Evolutionary conservation across 768 basidiomycete genomes (phyloP).

Genomic region (Leccinum subtestaceum): DNA sequence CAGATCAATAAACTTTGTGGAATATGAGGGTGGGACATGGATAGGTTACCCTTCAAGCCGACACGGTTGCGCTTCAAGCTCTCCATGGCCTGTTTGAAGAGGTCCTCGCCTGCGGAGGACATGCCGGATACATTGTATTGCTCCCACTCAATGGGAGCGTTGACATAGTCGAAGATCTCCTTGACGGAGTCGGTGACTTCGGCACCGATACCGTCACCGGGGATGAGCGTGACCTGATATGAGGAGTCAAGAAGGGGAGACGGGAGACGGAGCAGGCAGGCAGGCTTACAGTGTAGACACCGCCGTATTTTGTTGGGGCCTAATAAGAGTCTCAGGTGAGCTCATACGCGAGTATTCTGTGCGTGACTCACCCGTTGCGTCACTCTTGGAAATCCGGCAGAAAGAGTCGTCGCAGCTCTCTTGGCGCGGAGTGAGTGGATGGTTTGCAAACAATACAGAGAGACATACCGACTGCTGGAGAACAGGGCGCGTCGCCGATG

Average conservation of each 20-base stretch:
- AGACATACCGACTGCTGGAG: slow-evolving; percentile 50
- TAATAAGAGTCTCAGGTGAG: slow-evolving; percentile 38
- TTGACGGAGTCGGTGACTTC: slow-evolving; percentile 99
- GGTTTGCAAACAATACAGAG: not conserved
- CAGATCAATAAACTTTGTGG: slow-evolving; percentile 3
- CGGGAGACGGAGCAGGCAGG: not conserved
- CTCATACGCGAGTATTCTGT: not conserved
- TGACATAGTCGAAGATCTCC: slow-evolving; percentile 96
- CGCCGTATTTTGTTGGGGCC: slow-evolving; percentile 88
- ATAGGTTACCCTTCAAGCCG: slow-evolving; percentile 84
- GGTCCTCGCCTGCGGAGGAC: slow-evolving; percentile 88
- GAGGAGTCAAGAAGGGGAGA: slow-evolving; percentile 20
- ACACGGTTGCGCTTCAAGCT: slow-evolving; percentile 96
- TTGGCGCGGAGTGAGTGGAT: slow-evolving; percentile 26
- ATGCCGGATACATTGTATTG: slow-evolving; percentile 97
- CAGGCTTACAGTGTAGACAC: slow-evolving; percentile 77
- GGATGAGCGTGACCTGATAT: slow-evolving; percentile 87
- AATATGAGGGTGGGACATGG: slow-evolving; percentile 1
- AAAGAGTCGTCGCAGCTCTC: slow-evolving; percentile 73
- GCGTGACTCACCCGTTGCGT: slow-evolving; percentile 57
- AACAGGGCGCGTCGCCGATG: slow-evolving; percentile 53
- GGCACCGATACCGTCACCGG: slow-evolving; percentile 95
- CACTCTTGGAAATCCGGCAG: slow-evolving; percentile 76
- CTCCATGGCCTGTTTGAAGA: slow-evolving; percentile 98
- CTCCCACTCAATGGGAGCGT: slow-evolving; percentile 99